Evolutionary conservation across 1,139 yeast species (phyloP).

Genomic region (Pichia sp.): DNA sequence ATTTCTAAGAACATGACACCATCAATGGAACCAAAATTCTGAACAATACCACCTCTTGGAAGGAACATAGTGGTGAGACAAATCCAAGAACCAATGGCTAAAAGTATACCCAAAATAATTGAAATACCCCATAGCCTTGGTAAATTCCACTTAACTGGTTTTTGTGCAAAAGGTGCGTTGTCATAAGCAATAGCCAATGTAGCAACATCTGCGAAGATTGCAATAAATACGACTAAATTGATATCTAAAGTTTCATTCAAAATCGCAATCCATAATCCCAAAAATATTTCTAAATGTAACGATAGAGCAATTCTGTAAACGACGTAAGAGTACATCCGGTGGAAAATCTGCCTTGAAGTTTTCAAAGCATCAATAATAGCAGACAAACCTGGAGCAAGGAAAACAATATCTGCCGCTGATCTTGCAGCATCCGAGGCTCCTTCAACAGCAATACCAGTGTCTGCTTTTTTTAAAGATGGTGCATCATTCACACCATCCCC

Average conservation of each 20-base stretch:
- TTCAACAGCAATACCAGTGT: slow-evolving; percentile 48
- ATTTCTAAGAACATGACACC: slow-evolving; percentile 89
- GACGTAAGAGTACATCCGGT: slow-evolving; percentile 95
- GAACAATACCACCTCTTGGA: slow-evolving; percentile 82
- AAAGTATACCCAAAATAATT: slow-evolving; percentile 67
- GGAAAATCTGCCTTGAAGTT: slow-evolving; percentile 95
- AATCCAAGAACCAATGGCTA: slow-evolving; percentile 90
- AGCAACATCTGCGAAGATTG: slow-evolving; percentile 93
- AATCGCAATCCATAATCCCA: slow-evolving; percentile 92
- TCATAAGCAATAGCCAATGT: slow-evolving; percentile 93
- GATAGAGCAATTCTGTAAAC: slow-evolving; percentile 94
- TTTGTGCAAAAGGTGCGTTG: slow-evolving; percentile 95
- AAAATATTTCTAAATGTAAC: slow-evolving; percentile 83
- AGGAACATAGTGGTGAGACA: slow-evolving; percentile 86
- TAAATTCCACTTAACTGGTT: slow-evolving; percentile 98
- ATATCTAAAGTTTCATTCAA: slow-evolving; percentile 76
- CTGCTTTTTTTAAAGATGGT: slow-evolving; percentile 81
- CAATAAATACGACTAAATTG: slow-evolving; percentile 87
- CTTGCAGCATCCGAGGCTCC: slow-evolving; percentile 52
- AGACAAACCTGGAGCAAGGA: slow-evolving; percentile 94
- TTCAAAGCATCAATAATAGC: slow-evolving; percentile 90
- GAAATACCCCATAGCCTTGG: slow-evolving; percentile 98
- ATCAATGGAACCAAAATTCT: slow-evolving; percentile 88
- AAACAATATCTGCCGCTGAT: slow-evolving; percentile 67
- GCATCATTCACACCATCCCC: slow-evolving; percentile 85